A percentile compares a stretch with the other conserved stretches of the same genome.
phyloP scores from a whole-genome alignment of 176 grass and related monocot genomes.

The Ampelocalamus luodianensis region DNA sequence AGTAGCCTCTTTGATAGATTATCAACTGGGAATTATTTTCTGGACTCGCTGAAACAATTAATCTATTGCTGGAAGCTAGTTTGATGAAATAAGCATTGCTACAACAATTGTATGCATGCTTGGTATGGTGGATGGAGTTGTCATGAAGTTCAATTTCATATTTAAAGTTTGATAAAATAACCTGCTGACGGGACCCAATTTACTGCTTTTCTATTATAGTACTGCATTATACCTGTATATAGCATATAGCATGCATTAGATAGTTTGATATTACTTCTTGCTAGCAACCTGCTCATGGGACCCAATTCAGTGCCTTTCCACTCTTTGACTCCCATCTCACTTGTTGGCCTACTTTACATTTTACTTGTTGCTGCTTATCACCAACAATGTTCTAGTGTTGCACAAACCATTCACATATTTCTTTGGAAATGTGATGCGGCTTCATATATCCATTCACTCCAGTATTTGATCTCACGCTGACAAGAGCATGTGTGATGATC shows the following conservation, averaged over 20 bases:
- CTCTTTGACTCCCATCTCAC: background rate
- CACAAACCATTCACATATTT: background rate
- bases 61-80: background rate
- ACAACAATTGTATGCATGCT: background rate
- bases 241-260: background rate
- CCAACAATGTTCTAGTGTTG: background rate
- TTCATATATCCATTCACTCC: background rate
- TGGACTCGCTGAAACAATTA: background rate
- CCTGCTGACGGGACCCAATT: background rate
- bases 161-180: background rate
- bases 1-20: slow-evolving; percentile 18
- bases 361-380: background rate
- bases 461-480: slow-evolving; percentile 7
- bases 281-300: background rate
- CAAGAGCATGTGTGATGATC: slow-evolving; percentile 9
- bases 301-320: slow-evolving; percentile 1
- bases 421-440: background rate
- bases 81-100: background rate
- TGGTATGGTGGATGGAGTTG: background rate
- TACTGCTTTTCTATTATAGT: background rate
- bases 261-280: slow-evolving; percentile 2
- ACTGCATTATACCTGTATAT: background rate
- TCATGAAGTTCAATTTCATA: background rate
- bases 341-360: background rate
- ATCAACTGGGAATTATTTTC: background rate